These are phyloP conservation scores for Trifolium dubium DNA, from an alignment of 306 rosid species.

Conservation along the genomic window DNA sequence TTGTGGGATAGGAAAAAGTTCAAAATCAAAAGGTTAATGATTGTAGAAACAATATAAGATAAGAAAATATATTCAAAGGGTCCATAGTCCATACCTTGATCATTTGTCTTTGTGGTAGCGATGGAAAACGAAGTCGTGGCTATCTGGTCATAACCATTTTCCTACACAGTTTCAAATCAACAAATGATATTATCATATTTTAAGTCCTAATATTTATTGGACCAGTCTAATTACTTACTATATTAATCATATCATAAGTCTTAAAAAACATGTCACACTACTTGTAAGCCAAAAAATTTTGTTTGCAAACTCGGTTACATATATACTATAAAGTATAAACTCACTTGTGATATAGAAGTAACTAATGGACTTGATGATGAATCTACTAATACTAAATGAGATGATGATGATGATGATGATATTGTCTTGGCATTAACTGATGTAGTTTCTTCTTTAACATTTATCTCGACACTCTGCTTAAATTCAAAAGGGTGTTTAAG, in stretches of 20 bases:
- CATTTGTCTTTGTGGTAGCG: background rate
- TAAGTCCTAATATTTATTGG: background rate
- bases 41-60: background rate
- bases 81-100: background rate
- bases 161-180: background rate
- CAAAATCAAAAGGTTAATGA: background rate
- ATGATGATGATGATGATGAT: background rate
- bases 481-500: background rate
- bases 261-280: too few species aligned
- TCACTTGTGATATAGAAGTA: too few species aligned
- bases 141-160: background rate
- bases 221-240: background rate
- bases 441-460: background rate
- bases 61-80: background rate
- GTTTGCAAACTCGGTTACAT: too few species aligned
- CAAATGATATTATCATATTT: background rate
- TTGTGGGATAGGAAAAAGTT: background rate
- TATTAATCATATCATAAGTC: too few species aligned
- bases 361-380: too few species aligned
- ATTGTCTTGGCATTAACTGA: background rate
- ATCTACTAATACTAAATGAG: background rate
- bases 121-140: background rate
- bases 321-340: too few species aligned
- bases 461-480: background rate
- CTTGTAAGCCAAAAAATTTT: too few species aligned